Evolutionary conservation across 176 grass and related monocot genomes (phyloP), one percentile per base, ranked within the genome.

Genomic region (Lolium rigidum): DNA sequence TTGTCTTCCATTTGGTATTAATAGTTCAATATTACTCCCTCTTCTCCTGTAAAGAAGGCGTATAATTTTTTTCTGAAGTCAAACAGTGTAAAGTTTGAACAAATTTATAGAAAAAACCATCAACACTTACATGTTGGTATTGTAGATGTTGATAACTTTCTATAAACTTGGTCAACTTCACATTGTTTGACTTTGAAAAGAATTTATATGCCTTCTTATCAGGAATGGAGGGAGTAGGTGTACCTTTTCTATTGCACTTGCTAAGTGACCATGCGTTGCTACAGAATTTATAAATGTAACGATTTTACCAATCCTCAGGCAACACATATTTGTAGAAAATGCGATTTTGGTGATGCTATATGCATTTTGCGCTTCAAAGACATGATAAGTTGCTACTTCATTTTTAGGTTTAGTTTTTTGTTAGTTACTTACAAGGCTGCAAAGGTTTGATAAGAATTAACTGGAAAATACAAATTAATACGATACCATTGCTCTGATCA

Each of bases 1-100:
- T 62, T 78, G 16, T 26, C 48, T 79, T 71, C 28, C 43, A 41
- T 85, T 60, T 78, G 62, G 37, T 61, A 57, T 82, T 41, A 68
- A 59, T 9, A 35, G 31, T 35, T 35, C 2, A 3, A 35, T 3
- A 35, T 35, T 35, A 20, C 54, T 20, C 16, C 54, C 54, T 56
- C 54, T 17, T 2, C 18, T 56, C 6, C 1, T 2, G 54, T 56
- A 56, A 20, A 20, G 17, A 18, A 56, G 54, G 16, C 52, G 14
- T 52, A 54, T 54, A 7, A 18, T 56, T 20, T 12, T 13, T 18
- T 56, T 56, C 54, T 18, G 2, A 8, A 56, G 54, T 56, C 16
- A 56, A 56, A 56, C 17, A 56, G 48, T 56, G 1, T 56, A 56
- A 56, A 20, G 54, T 56, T 56, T 56, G 54, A 56, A 56, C 54